phyloP scores from a whole-genome alignment of 139 green algal genomes.

The Chlamydomonas sp. region DNA sequence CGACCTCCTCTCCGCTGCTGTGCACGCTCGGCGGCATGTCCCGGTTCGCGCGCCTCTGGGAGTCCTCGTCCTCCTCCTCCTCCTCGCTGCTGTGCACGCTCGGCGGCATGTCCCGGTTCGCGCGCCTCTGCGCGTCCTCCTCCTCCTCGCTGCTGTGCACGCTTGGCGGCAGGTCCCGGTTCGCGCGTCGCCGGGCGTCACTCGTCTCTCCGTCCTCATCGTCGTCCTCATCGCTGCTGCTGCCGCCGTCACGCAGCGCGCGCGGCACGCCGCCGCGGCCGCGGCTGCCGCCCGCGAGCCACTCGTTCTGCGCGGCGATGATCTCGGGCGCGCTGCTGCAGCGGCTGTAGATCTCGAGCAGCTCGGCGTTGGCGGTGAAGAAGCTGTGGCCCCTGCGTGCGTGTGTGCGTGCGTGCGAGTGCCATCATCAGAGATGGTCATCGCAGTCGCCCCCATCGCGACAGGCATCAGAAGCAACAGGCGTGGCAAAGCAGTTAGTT shows the following conservation, averaged over 20 bases:
- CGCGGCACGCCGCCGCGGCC: neutral
- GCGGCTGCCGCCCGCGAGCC: conserved; percentile 33
- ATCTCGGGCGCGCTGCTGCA: conserved; percentile 71
- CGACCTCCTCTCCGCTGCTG: neutral
- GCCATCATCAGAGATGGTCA: conserved; percentile 4
- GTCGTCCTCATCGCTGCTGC: neutral
- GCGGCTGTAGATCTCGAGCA: conserved; percentile 75
- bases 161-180: conserved; percentile 33
- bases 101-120: conserved; percentile 38
- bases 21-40: neutral
- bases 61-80: conserved; percentile 26
- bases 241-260: conserved; percentile 8
- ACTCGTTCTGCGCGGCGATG: conserved; percentile 68
- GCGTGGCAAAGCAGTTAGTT: too few relatives aligned
- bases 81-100: conserved; percentile 23
- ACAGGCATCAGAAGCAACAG: neutral
- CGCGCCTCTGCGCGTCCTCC: conserved; percentile 26
- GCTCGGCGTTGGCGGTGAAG: conserved; percentile 64
- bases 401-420: neutral
- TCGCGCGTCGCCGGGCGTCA: conserved; percentile 29
- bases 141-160: conserved; percentile 26
- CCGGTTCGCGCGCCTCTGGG: conserved; percentile 5
- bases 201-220: conserved; percentile 25
- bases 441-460: neutral
- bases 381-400: conserved; percentile 27